Percentiles rank a stretch among this genome's conserved stretches.
Evolutionary conservation across 2,329 filamentous ascomycete species (phyloP).

Genomic region (Ascochyta viciae-villosae): DNA sequence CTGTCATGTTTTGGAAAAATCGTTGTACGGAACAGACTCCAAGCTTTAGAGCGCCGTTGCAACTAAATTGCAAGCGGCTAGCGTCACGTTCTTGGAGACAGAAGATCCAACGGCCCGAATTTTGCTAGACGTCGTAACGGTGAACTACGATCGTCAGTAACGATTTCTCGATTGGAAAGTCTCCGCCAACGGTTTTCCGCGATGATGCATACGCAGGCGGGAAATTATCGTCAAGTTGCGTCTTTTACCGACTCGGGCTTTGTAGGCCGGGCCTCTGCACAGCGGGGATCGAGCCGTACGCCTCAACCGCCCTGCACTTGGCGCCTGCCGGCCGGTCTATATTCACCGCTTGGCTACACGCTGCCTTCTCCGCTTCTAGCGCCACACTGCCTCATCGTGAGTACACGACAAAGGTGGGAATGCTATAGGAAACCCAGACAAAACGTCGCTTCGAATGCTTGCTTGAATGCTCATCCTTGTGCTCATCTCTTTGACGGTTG

Average conservation of each 20-base stretch:
- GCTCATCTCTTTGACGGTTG: neutral
- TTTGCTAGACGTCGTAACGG: neutral
- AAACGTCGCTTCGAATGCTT: conserved; percentile 11
- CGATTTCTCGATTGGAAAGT: neutral
- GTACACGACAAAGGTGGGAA: neutral
- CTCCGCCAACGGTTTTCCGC: conserved; percentile 2
- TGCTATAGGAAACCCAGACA: conserved; percentile 18
- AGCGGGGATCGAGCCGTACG: conserved; percentile 10
- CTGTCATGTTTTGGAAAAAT: neutral
- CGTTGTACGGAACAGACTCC: conserved; percentile 1
- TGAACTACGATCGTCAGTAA: conserved; percentile 7
- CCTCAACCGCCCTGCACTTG: conserved; percentile 14
- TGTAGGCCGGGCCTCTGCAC: conserved; percentile 10
- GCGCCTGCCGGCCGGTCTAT: conserved; percentile 1
- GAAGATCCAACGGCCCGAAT: conserved; percentile 1
- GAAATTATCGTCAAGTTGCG: conserved; percentile 10
- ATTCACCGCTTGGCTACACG: conserved; percentile 7
- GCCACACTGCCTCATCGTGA: conserved; percentile 1
- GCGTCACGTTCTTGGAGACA: neutral
- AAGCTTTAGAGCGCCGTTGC: conserved; percentile 8
- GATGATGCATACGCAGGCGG: conserved; percentile 11
- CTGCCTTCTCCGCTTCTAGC: conserved; percentile 3
- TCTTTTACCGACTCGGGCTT: neutral
- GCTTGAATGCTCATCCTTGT: conserved; percentile 12
- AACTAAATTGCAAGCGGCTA: neutral